These are phyloP conservation scores for Coprinopsis sp. DNA, from an alignment of 768 basidiomycete species.

Conservation along the genomic window DNA sequence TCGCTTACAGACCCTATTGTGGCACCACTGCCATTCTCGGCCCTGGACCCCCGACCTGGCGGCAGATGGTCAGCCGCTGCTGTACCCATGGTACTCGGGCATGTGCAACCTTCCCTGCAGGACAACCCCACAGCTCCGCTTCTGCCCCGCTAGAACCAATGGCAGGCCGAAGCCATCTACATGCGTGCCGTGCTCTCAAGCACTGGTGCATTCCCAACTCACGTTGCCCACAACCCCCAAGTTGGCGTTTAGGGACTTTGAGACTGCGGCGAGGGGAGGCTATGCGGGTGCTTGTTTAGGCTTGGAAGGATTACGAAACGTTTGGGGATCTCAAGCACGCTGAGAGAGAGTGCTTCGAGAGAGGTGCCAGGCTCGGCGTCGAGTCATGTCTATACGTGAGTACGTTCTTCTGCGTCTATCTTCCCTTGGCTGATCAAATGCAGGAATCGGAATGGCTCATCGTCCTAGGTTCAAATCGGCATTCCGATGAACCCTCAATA, in stretches of 20 bases:
- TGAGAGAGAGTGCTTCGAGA: slow-evolving; percentile 81
- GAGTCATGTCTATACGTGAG: slow-evolving; percentile 80
- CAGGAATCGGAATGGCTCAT: slow-evolving; percentile 86
- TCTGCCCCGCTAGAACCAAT: neutral
- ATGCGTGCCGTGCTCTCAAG: slow-evolving; percentile 71
- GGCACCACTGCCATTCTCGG: slow-evolving; percentile 48
- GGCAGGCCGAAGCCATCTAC: slow-evolving; percentile 57
- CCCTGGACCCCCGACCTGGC: slow-evolving; percentile 50
- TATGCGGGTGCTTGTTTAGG: slow-evolving; percentile 81
- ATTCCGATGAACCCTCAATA: slow-evolving; percentile 46
- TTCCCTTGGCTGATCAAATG: neutral
- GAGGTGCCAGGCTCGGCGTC: slow-evolving; percentile 69
- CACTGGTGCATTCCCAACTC: slow-evolving; percentile 65
- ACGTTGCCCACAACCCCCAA: slow-evolving; percentile 65
- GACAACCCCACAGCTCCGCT: slow-evolving; percentile 12
- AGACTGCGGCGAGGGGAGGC: slow-evolving; percentile 74
- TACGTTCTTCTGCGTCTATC: slow-evolving; percentile 12
- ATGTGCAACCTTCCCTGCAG: slow-evolving; percentile 12
- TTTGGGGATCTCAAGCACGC: slow-evolving; percentile 74
- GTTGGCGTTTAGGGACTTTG: slow-evolving; percentile 85
- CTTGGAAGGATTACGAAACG: slow-evolving; percentile 90
- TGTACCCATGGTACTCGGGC: slow-evolving; percentile 60
- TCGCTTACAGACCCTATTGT: slow-evolving; percentile 36
- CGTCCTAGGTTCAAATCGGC: slow-evolving; percentile 83
- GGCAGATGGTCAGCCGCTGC: slow-evolving; percentile 44